These are phyloP conservation scores for Sphaerulina populicola DNA, from an alignment of 2,329 filamentous ascomycete genomes.

Conservation along the genomic window DNA sequence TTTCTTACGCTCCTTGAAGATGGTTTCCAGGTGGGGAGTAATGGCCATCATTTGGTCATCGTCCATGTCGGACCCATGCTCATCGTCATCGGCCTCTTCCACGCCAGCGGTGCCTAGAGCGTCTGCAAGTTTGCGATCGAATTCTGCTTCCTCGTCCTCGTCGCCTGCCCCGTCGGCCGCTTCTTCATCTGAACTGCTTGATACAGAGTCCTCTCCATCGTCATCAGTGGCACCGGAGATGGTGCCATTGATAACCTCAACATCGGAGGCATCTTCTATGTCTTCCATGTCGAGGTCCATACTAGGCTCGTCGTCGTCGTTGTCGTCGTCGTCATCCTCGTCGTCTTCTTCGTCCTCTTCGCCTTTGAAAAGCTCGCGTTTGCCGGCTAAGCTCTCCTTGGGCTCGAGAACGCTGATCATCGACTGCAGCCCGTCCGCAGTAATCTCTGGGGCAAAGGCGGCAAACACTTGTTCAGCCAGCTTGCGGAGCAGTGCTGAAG, in stretches of 20 bases:
- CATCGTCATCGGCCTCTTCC: constrained; percentile 52
- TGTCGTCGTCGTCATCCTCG: constrained; percentile 20
- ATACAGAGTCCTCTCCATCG: constrained; percentile 16
- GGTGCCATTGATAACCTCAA: constrained; percentile 31
- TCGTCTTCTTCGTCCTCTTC: constrained; percentile 21
- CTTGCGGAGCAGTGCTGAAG: constrained; percentile 74
- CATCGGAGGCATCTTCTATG: constrained; percentile 32
- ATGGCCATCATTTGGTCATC: constrained; percentile 92
- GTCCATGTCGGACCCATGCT: constrained; percentile 71
- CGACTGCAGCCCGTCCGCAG: constrained; percentile 60
- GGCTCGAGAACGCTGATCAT: constrained; percentile 62
- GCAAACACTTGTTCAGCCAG: constrained; percentile 83
- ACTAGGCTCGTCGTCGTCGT: constrained; percentile 20
- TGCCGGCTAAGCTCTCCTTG: constrained; percentile 73
- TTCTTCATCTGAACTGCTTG: constrained; percentile 29
- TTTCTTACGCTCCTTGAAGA: constrained; percentile 70
- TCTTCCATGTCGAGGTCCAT: constrained; percentile 34
- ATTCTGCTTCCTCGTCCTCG: constrained; percentile 47
- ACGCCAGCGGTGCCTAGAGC: constrained; percentile 63
- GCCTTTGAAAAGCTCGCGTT: constrained; percentile 72
- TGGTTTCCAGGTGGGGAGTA: constrained; percentile 71
- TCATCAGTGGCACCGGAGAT: constrained; percentile 10
- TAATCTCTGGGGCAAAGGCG: constrained; percentile 68
- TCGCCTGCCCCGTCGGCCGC: constrained; percentile 18
- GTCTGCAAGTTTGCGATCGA: constrained; percentile 68